Evolutionary conservation across 495 filamentous ascomycete species (phyloP), one percentile per base, ranked within the genome.

Genomic region (Neurospora sp.): DNA sequence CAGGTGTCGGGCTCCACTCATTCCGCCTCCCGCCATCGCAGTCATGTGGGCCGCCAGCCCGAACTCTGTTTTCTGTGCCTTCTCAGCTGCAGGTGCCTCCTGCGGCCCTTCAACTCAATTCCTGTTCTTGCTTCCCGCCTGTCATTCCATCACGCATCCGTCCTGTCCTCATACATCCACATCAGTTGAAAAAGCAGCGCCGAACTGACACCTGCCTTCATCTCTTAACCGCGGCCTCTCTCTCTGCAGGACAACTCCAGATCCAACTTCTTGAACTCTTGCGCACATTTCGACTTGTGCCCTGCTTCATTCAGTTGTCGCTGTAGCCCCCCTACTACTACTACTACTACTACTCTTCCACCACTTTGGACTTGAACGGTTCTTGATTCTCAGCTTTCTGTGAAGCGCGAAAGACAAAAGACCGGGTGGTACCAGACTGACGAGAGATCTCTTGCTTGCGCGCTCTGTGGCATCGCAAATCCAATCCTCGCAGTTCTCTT

Each of bases 211-310:
- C 12, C 27, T 65, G 53, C 53, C 53, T 65, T 65, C 53, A 35
- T 65, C 53, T 65, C 53, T 65, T 35, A 8, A 35, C 53, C 22
- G 53, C 53, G 53, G 53, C 53, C 12, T 31, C 20, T 35, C 53
- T 61, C 20, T 35, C 53, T 61, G 53, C 53, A 65, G 14, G 53
- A 65, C 22, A 65, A 35, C 53, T 18, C 6, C 53, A 65, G 53
- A 65, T 65, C 53, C 53, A 18, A 35, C 53, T 37, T 65, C 22
- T 35, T 61, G 27, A 35, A 65, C 53, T 45, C 27, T 42, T 72
- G 45, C 47, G 59, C 73, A 47, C 40, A 69, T 68, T 69, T 73
- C 69, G 38, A 68, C 69, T 38, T 37, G 73, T 61, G 73, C 73
- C 70, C 44, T 65, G 44, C 68, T 70, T 69, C 35, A 61, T 71